Evolutionary conservation across 2,329 filamentous ascomycete genomes (phyloP).

Genomic region (Didymellaceae sp.): DNA sequence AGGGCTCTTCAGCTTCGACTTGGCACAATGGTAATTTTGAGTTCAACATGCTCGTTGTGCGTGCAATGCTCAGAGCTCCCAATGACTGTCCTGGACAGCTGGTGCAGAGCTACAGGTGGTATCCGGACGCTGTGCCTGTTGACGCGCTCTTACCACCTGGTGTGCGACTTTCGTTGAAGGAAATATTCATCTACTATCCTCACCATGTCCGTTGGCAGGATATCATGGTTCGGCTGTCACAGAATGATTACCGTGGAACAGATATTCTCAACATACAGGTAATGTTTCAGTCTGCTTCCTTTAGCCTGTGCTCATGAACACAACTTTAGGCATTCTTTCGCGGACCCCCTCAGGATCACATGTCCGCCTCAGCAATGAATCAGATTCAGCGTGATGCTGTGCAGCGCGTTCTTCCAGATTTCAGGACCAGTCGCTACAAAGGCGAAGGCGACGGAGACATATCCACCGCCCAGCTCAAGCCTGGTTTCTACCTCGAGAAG

Average conservation of each 20-base stretch:
- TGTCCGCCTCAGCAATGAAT: conserved; percentile 17
- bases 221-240: conserved; percentile 31
- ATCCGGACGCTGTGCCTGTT: conserved; percentile 23
- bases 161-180: conserved; percentile 32
- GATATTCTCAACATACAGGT: conserved; percentile 34
- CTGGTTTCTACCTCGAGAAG: conserved; percentile 12
- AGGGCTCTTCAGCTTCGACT: neutral
- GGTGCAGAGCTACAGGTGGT: conserved; percentile 22
- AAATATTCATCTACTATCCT: conserved; percentile 38
- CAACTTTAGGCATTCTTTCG: conserved; percentile 20
- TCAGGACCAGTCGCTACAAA: conserved; percentile 19
- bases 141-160: conserved; percentile 37
- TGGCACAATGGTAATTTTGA: neutral
- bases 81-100: neutral
- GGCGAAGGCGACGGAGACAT: conserved; percentile 22
- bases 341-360: conserved; percentile 1
- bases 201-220: conserved; percentile 34
- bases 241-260: conserved; percentile 28
- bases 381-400: conserved; percentile 22
- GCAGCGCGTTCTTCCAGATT: conserved; percentile 13
- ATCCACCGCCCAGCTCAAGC: conserved; percentile 19
- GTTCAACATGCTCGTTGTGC: neutral
- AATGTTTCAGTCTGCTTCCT: neutral
- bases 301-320: neutral
- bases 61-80: neutral